These are phyloP conservation scores for Arthroderma sp. DNA, from an alignment of 2,329 filamentous ascomycete genomes.

Conservation along the genomic window DNA sequence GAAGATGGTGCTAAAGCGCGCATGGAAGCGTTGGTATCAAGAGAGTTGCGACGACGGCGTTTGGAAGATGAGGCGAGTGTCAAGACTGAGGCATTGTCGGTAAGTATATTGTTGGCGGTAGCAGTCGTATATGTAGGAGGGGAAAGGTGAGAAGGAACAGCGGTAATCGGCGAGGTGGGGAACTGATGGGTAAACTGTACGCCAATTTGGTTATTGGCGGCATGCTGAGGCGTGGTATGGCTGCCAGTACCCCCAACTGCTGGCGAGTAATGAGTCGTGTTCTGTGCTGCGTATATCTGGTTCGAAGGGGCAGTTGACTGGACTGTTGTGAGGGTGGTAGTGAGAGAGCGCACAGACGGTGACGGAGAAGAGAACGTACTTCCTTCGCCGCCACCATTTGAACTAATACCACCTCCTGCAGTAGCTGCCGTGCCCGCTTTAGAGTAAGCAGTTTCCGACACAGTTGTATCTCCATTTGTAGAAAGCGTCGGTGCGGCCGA, in stretches of 20 bases:
- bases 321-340: constrained; percentile 53
- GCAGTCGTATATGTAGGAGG: constrained; percentile 47
- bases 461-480: constrained; percentile 65
- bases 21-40: constrained; percentile 54
- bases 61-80: constrained; percentile 54
- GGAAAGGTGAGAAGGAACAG: constrained; percentile 46
- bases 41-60: constrained; percentile 47
- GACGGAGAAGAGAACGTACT: constrained; percentile 55
- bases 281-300: constrained; percentile 26
- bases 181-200: constrained; percentile 49
- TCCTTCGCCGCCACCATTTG: constrained; percentile 52
- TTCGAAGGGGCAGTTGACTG: constrained; percentile 47
- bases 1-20: constrained; percentile 51
- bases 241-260: constrained; percentile 9
- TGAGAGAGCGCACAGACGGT: constrained; percentile 51
- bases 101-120: constrained; percentile 50
- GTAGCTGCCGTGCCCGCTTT: constrained; percentile 66
- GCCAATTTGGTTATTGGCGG: constrained; percentile 21
- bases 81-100: constrained; percentile 52
- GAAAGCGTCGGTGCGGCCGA: constrained; percentile 68
- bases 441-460: constrained; percentile 63
- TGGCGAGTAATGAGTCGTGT: constrained; percentile 11
- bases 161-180: constrained; percentile 45
- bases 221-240: constrained; percentile 21
- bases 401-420: constrained; percentile 50